A percentile compares a stretch with the other conserved stretches of the same genome.
phyloP scores from a whole-genome alignment of 2,329 filamentous ascomycete genomes.

The Paraconiothyrium sp. region DNA sequence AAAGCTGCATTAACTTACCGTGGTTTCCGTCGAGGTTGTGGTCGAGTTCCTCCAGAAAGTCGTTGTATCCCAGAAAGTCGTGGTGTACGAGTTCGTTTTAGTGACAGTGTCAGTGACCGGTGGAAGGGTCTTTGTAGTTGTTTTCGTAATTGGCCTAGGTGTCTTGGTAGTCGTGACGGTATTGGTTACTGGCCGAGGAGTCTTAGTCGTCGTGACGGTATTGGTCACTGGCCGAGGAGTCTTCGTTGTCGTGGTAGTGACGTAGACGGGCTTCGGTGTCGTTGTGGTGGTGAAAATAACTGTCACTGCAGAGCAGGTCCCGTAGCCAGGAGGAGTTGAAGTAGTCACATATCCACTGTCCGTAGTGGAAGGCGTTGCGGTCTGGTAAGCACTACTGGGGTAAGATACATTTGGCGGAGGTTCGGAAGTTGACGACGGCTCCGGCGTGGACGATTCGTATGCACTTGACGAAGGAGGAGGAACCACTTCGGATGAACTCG shows the following conservation, averaged over 20 bases:
- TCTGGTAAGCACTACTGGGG: background rate
- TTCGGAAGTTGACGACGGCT: background rate
- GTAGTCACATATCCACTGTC: background rate
- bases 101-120: conserved; percentile 17
- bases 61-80: conserved; percentile 22
- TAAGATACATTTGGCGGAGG: background rate
- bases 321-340: conserved; percentile 4
- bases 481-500: background rate
- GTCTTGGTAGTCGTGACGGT: conserved; percentile 19
- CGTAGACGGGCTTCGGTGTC: conserved; percentile 3
- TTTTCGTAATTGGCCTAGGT: conserved; percentile 15
- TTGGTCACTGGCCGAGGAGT: conserved; percentile 10
- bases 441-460: background rate
- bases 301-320: conserved; percentile 7
- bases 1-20: conserved; percentile 1
- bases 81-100: conserved; percentile 18
- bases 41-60: conserved; percentile 19
- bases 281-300: conserved; percentile 6
- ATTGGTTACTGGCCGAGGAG: conserved; percentile 9
- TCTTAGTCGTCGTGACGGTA: conserved; percentile 13
- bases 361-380: background rate
- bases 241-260: conserved; percentile 10
- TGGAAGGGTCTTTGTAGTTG: conserved; percentile 20
- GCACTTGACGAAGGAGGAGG: background rate
- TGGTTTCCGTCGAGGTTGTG: conserved; percentile 16